Evolutionary conservation across 495 filamentous ascomycete genomes (phyloP).

Genomic region (Aspergillus egyptiacus): DNA sequence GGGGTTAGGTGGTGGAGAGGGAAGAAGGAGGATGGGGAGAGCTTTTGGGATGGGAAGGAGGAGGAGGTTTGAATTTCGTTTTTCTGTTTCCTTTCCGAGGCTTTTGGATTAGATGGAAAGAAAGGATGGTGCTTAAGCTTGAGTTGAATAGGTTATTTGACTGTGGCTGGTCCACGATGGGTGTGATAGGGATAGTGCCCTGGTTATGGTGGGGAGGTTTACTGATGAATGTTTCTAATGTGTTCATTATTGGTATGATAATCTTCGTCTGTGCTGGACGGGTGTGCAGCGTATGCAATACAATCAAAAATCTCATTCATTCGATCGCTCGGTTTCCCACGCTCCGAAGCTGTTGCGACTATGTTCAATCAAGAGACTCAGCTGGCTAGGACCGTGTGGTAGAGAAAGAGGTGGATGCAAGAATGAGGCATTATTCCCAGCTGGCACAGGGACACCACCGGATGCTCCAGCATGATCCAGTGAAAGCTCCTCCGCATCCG

Average conservation of each 20-base stretch:
- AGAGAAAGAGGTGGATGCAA: not conserved
- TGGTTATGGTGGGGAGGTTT: not conserved
- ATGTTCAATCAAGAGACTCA: conserved; percentile 20
- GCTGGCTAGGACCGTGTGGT: conserved; percentile 13
- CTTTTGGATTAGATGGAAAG: not conserved
- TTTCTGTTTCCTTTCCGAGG: not conserved
- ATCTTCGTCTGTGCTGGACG: too few species aligned
- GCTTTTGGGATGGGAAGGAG: conserved; percentile 11
- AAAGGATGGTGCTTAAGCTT: not conserved
- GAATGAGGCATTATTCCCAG: not conserved
- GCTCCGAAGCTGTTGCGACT: conserved; percentile 7
- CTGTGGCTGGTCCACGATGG: not conserved
- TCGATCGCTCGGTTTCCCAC: not conserved
- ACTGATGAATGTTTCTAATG: not conserved
- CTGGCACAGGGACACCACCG: not conserved
- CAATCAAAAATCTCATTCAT: not conserved
- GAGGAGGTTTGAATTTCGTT: conserved; percentile 6
- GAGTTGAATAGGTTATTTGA: not conserved
- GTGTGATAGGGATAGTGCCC: not conserved
- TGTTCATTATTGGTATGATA: conserved; percentile 4
- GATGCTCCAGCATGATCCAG: too few species aligned
- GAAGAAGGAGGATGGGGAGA: conserved; percentile 4
- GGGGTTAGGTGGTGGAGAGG: conserved; percentile 36
- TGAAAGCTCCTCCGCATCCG: not conserved
- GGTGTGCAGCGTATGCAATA: too few species aligned